Evolutionary conservation across 2,329 filamentous ascomycete genomes (phyloP), one percentile per base, ranked within the genome.

Genomic region (Phaeosphaeria sp.): DNA sequence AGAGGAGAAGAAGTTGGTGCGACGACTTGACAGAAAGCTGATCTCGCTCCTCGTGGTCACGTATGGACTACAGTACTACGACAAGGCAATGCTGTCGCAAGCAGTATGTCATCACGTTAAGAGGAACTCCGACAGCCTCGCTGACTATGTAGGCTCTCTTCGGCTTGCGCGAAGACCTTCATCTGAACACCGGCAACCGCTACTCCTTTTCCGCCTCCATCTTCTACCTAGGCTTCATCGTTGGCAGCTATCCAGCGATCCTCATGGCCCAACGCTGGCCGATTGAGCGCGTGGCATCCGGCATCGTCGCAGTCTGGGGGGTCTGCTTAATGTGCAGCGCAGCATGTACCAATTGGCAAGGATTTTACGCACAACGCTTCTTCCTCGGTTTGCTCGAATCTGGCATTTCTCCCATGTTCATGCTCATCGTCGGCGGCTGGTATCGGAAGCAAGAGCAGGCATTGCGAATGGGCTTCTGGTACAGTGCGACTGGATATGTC

Each of bases 391-490:
- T 81, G 49, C 84, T 86, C 45, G 85, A 87, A 67, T 78, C 81
- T 13, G 82, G 81, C 7, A 81, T 87, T 9, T 81, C 83, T 0
- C 85, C 85, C 0, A 80, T 81, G 20, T 79, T 87, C 51, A 83
- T 86, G 42, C 72, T 86, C 15, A 81, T 86, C 53, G 86, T 84
- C 0, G 78, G 79, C 3, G 84, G 84, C 78, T 86, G 82, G 82
- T 85, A 85, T 56, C 83, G 81, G 57, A 78, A 80, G 57, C 65
- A 68, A 3, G 87, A 91, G 65, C 88, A 90, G 71, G 86, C 87
- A 0, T 69, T 87, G 24, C 81, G 88, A 0, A 82, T 89, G 9
- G 87, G 87, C 0, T 81, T 82, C 1, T 90, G 87, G 87, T 90
- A 90, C 63, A 80, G 83, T 6, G 88, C 85, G 1, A 89, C 27